Evolutionary conservation across 2,329 filamentous ascomycete genomes (phyloP), one percentile per base, ranked within the genome.

Genomic region (Fusarium nurragi): DNA sequence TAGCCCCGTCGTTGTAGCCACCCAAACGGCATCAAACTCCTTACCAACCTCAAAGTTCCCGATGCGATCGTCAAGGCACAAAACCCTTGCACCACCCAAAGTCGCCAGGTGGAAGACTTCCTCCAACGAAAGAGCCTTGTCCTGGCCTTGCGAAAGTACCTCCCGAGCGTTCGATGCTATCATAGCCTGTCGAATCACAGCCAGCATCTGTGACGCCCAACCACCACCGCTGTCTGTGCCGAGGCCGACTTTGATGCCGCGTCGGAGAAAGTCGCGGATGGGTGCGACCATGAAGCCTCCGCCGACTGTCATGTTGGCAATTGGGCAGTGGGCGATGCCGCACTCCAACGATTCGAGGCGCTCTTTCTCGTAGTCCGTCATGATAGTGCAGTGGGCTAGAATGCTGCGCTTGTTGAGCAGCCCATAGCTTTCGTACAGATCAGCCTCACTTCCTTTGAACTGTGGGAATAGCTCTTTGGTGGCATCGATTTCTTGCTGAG

Each of bases 241-340:
- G 5, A 60, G 32, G 1, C 57, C 57, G 4, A 45, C 30, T 23
- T 60, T 60, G 5, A 60, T 60, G 2, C 18, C 40, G 6, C 55
- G 47, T 1, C 36, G 40, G 2, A 60, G 19, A 14, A 60, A 60
- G 19, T 60, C 57, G 2, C 57, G 47, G 6, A 60, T 37, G 4
- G 55, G 55, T 10, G 57, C 57, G 0, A 60, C 57, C 57, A 60
- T 60, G 34, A 60, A 60, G 0, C 57, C 57, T 5, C 57, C 57
- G 0, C 57, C 57, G 2, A 60, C 47, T 0, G 57, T 60, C 57
- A 60, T 60, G 4, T 60, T 60, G 4, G 57, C 55, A 16, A 60
- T 60, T 1, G 57, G 57, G 5, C 57, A 60, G 22, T 60, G 57
- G 0, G 57, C 55, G 0, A 60, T 54, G 0, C 57, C 57, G 3